Base-by-base conservation (phyloP, 2,329 filamentous ascomycete genomes). In the Neobulgaria alba region DNA sequence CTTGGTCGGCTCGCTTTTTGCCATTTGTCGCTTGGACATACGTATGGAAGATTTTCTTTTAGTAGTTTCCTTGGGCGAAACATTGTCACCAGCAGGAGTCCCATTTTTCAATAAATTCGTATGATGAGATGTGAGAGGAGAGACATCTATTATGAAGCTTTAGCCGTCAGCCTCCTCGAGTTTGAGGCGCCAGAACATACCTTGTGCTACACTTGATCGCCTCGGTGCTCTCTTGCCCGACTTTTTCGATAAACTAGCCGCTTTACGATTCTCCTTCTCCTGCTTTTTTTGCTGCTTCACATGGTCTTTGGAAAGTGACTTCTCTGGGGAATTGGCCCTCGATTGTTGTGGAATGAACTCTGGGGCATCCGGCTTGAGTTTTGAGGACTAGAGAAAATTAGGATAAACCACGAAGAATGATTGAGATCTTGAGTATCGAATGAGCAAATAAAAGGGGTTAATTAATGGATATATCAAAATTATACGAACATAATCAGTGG, bases 301-400 rank as follows among this genome's bases (percentile, higher is more conserved):
- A 17, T 37, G 45, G 29, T 51, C 48, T 43, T 51, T 53, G 16
- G 41, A 12, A 10, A 9, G 29, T 15, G 40, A 30, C 29, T 48
- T 51, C n/a, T 16, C n/a, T 19, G 33, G 18, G 3, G 33, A 35
- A n/a, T 5, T 19, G 20, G 8, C 14, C 15, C 9, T 20, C 12
- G 43, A 31, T 21, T 29, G 33, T 36, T 38, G 33, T 15, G 63
- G 63, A 32, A 66, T 44, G 44, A 66, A 66, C 41, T 62, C 62
- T 12, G 62, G 62, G n/a, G 62, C 62, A 39, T 66, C 61, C 5
- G 63, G 57, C 46, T 64, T 67, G 40, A 59, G 42, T 30, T 47
- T 60, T 10, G 55, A 58, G 14, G 46, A 50, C 50, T 53, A 45
- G 21, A n/a, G 20, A 29, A 30, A 34, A 42, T 45, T 48, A 48